Base-by-base conservation (phyloP, 352 stramenopile species). In the Pythium angustatum region DNA sequence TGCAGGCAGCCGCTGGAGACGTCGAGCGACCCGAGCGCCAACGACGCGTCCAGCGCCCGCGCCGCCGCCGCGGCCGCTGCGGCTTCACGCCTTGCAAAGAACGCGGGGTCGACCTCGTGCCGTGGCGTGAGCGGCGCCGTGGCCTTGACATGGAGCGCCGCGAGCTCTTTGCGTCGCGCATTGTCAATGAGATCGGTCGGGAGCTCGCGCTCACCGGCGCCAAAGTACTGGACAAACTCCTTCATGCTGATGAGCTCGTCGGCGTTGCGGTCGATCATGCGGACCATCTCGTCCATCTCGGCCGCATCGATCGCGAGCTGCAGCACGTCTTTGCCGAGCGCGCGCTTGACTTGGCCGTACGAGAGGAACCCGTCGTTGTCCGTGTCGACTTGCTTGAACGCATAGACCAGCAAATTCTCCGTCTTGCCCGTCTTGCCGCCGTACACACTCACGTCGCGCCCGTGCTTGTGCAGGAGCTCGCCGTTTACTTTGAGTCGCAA, bases 221-320 rank as follows among this genome's bases (percentile, higher is more conserved):
- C 81, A 73, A 93, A 91, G 60, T 91, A 93, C 51, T 85, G 82
- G 53, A 91, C 81, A 55, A 93, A 93, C 61, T 93, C 85, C 26
- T 85, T 85, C 69, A 90, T 82, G 62, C 81, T 91, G 62, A 93
- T 90, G 58, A 81, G 70, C 41, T 84, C 68, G 58, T 92, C 84
- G 24, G 78, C 64, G 56, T 92, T 89, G 45, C 65, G 75, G 59
- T 93, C 85, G 66, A 92, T 88, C 41, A 90, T 73, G 33, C 75
- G 72, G 21, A 92, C 54, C 83, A 93, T 92, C 62, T 89, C 85
- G 36, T 82, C 71, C 75, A 92, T 80, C 22, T 91, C 85, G 36
- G 15, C 40, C 11, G 72, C 22, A 22, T 71, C 64, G 38, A 93
- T 88, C 10, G 73, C 58, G 5, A 93, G 63, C 60, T 88, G 72